These are phyloP conservation scores for Cyclotella kingstonii DNA, from an alignment of 108 stramenopile genomes.

Conservation along the genomic window DNA sequence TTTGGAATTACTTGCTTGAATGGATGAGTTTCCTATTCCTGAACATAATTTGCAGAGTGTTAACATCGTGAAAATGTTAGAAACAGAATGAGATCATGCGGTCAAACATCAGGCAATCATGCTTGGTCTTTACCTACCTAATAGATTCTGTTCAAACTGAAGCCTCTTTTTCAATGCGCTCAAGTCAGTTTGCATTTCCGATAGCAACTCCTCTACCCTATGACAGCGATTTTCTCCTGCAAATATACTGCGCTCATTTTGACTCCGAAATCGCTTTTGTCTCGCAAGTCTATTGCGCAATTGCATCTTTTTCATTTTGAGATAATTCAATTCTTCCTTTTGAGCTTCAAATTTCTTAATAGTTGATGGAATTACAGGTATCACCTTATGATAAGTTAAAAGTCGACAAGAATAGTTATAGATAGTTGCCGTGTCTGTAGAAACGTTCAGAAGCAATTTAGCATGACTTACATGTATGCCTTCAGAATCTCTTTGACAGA, in stretches of 20 bases:
- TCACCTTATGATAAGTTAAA: conserved; percentile 24
- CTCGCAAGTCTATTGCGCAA: conserved; percentile 63
- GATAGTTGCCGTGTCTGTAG: too few species aligned
- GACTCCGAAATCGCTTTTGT: conserved; percentile 64
- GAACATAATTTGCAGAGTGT: too few species aligned
- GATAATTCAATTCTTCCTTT: conserved; percentile 47
- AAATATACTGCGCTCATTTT: conserved; percentile 61
- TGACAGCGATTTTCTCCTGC: conserved; percentile 52
- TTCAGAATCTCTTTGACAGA: conserved; percentile 51
- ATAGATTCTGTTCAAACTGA: conserved; percentile 62
- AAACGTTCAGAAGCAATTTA: not conserved
- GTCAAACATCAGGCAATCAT: too few species aligned
- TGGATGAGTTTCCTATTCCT: too few species aligned
- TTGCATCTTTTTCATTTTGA: conserved; percentile 60
- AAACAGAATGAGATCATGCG: too few species aligned
- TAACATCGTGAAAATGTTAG: too few species aligned
- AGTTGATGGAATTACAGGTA: conserved; percentile 52
- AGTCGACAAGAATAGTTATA: not conserved
- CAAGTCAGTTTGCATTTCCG: conserved; percentile 79
- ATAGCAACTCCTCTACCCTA: conserved; percentile 62
- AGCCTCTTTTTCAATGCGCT: conserved; percentile 64
- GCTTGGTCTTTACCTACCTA: too few species aligned
- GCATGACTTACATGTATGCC: conserved; percentile 45
- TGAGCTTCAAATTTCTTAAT: conserved; percentile 59
- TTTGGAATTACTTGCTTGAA: too few species aligned